phyloP scores from a whole-genome alignment of 2,329 filamentous ascomycete species.

The Stachybotrys elegans region DNA sequence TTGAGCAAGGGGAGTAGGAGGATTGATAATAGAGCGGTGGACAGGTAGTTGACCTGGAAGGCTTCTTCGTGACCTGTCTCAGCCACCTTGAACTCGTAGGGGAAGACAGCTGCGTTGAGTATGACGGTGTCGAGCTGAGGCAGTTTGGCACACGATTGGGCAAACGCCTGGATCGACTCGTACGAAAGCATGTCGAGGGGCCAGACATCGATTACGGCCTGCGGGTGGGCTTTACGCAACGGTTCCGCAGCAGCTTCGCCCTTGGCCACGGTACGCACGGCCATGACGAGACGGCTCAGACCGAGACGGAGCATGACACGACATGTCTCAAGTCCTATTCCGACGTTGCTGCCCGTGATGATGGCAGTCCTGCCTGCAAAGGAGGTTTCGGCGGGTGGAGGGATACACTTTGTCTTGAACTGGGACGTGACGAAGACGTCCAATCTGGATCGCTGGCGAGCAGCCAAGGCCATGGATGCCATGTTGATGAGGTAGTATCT shows the following conservation, averaged over 20 bases:
- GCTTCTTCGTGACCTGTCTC: neutral
- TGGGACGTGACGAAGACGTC: neutral
- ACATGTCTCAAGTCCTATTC: slow-evolving; percentile 39
- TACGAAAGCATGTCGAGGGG: neutral
- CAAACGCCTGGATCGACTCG: neutral
- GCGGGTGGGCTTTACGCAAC: neutral
- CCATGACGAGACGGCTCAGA: slow-evolving; percentile 36
- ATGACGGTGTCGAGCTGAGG: neutral
- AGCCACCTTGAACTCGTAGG: neutral
- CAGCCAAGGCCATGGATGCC: neutral
- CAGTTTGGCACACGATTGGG: neutral
- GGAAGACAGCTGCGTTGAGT: neutral
- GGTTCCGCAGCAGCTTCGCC: neutral
- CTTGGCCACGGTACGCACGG: slow-evolving; percentile 28
- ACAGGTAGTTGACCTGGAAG: slow-evolving; percentile 1
- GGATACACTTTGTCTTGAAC: neutral
- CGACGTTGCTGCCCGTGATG: slow-evolving; percentile 40
- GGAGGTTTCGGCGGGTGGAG: neutral
- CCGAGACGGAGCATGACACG: slow-evolving; percentile 30
- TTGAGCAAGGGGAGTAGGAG: neutral
- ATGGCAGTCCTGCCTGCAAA: neutral
- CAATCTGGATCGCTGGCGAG: neutral
- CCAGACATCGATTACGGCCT: neutral
- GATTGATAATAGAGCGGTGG: neutral
- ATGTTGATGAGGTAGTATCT: too few species aligned